phyloP scores from a whole-genome alignment of 2,329 filamentous ascomycete genomes.

The Aspergillus sp. region DNA sequence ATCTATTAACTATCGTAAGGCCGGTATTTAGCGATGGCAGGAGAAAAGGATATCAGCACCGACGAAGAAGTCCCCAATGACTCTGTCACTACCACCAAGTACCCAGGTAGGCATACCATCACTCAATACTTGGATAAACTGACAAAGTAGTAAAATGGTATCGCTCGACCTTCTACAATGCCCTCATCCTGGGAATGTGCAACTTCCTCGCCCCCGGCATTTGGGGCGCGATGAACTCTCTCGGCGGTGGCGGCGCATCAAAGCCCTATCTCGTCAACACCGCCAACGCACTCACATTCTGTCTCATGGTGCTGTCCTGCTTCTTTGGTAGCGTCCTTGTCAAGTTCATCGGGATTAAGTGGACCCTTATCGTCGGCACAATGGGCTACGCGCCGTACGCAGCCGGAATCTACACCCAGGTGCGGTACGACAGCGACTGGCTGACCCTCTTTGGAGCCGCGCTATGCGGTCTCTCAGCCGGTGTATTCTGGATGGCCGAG shows the following conservation, averaged over 20 bases:
- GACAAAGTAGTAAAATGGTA: conserved; percentile 62
- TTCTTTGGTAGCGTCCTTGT: conserved; percentile 65
- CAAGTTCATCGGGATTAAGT: conserved; percentile 68
- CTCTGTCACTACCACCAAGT: not conserved
- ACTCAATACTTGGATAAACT: not conserved
- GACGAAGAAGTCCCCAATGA: conserved; percentile 20
- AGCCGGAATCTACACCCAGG: conserved; percentile 70
- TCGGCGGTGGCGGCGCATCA: conserved; percentile 67
- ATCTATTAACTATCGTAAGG: no score
- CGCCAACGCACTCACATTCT: conserved; percentile 70
- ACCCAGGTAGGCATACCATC: conserved; percentile 8
- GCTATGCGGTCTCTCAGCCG: conserved; percentile 68
- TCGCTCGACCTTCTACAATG: conserved; percentile 70
- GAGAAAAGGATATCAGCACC: conserved; percentile 18
- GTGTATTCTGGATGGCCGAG: conserved; percentile 75
- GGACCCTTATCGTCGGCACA: conserved; percentile 69
- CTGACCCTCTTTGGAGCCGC: conserved; percentile 67
- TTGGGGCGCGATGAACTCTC: conserved; percentile 71
- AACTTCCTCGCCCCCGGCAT: conserved; percentile 71
- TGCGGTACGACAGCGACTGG: conserved; percentile 68
- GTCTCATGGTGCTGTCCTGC: conserved; percentile 71
- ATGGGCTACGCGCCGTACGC: conserved; percentile 71
- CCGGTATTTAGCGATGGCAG: not conserved
- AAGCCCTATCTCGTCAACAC: conserved; percentile 67
- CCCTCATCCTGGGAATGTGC: conserved; percentile 68